Conservation (phyloP, 495 filamentous ascomycete genomes). For the Aspergillus panamensis region DNA sequence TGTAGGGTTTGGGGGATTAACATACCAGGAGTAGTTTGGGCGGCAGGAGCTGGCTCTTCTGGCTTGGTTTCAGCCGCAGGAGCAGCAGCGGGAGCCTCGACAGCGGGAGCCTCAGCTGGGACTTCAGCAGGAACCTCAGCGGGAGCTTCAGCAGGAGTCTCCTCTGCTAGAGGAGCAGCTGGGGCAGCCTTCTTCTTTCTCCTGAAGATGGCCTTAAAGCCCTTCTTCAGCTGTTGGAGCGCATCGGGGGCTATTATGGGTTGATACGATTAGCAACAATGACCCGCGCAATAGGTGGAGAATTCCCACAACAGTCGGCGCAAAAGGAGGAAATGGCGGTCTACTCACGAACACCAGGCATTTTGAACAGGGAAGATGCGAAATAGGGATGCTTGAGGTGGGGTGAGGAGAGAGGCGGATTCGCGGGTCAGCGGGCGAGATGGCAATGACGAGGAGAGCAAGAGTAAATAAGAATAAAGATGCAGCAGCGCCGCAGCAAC, state of each 20-base stretch:
- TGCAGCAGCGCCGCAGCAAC: slow-evolving; percentile 2
- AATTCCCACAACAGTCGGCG: not conserved
- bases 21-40: slow-evolving; percentile 19
- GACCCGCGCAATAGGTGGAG: not conserved
- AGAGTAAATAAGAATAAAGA: not conserved
- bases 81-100: slow-evolving; percentile 7
- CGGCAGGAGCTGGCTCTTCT: slow-evolving; percentile 17
- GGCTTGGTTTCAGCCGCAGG: slow-evolving; percentile 18
- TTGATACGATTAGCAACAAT: slow-evolving; percentile 10
- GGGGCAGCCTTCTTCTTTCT: slow-evolving; percentile 26
- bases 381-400: not conserved
- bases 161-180: slow-evolving; percentile 7
- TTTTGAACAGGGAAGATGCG: slow-evolving; percentile 11
- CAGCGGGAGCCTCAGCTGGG: slow-evolving; percentile 9
- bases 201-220: slow-evolving; percentile 28
- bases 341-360: slow-evolving; percentile 31
- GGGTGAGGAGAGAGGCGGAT: not conserved
- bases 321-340: not conserved
- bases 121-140: slow-evolving; percentile 12
- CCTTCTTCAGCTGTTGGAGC: slow-evolving; percentile 28
- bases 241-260: slow-evolving; percentile 21
- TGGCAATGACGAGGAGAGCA: not conserved
- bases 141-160: slow-evolving; percentile 15
- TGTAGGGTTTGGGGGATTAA: not conserved
- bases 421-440: not conserved